A percentile compares a stretch with the other conserved stretches of the same genome.
These are phyloP conservation scores for Phytophthora sp. DNA, from an alignment of 352 stramenopile species.

Conservation along the genomic window DNA sequence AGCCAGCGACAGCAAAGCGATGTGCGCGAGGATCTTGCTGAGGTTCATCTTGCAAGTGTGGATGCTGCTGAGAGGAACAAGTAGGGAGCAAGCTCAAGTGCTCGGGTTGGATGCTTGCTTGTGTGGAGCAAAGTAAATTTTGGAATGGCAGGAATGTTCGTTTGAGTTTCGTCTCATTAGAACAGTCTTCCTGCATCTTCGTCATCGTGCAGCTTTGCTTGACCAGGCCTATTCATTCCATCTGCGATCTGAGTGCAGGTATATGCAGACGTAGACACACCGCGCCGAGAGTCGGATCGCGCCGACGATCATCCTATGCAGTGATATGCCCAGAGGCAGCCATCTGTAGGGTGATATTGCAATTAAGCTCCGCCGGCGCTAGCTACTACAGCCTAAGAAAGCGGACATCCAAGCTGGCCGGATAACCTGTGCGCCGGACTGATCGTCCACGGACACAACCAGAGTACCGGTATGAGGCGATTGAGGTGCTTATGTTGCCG, in stretches of 20 bases:
- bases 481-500: background rate
- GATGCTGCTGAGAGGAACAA: slow-evolving; percentile 12
- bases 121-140: slow-evolving; percentile 26
- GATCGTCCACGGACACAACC: no score
- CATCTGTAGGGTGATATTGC: slow-evolving; percentile 13
- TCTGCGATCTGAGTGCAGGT: background rate
- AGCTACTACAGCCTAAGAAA: no score
- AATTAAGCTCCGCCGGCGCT: slow-evolving; percentile 1
- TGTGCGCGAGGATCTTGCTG: slow-evolving; percentile 32
- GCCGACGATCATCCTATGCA: slow-evolving; percentile 26
- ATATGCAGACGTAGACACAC: background rate
- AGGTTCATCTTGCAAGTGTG: slow-evolving; percentile 33
- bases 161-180: background rate
- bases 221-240: background rate
- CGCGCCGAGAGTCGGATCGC: slow-evolving; percentile 13
- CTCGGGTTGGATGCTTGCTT: slow-evolving; percentile 13
- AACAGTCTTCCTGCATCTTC: background rate
- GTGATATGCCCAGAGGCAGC: slow-evolving; percentile 21
- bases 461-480: no score
- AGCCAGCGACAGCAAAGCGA: slow-evolving; percentile 27
- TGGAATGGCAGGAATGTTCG: slow-evolving; percentile 14
- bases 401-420: no score
- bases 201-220: background rate
- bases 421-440: no score
- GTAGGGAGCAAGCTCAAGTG: slow-evolving; percentile 6